phyloP scores from a whole-genome alignment of 192 early-diverging fungal species.

The Entomortierella lignicola region DNA sequence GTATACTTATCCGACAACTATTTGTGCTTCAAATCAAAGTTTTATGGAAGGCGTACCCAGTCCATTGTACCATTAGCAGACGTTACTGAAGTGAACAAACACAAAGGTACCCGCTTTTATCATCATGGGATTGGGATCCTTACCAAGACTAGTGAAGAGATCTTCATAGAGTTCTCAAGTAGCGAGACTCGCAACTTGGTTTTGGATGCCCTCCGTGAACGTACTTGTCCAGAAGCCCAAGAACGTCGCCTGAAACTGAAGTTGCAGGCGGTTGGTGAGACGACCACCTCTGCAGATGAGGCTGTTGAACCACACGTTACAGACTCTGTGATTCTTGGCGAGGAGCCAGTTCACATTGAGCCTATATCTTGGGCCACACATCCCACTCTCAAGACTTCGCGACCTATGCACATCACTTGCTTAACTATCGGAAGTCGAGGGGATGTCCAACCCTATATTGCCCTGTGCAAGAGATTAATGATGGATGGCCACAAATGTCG shows the following conservation, averaged over 20 bases:
- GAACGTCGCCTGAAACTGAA: constrained; percentile 23
- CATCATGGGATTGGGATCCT: constrained; percentile 61
- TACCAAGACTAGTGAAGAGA: constrained; percentile 61
- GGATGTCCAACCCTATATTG: constrained; percentile 80
- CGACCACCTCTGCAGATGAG: constrained; percentile 33
- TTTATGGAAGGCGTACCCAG: constrained; percentile 62
- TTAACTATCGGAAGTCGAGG: constrained; percentile 81
- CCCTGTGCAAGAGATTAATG: constrained; percentile 73
- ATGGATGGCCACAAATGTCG: constrained; percentile 71
- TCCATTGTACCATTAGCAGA: constrained; percentile 70
- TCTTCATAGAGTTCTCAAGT: constrained; percentile 69
- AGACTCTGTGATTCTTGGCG: constrained; percentile 39
- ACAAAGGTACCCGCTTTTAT: constrained; percentile 52
- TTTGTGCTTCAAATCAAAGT: constrained; percentile 70
- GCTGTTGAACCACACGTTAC: constrained; percentile 25
- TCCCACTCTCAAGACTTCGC: constrained; percentile 47
- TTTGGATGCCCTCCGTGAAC: constrained; percentile 30
- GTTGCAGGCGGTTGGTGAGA: constrained; percentile 30
- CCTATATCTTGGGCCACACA: constrained; percentile 31
- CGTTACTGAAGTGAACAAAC: constrained; percentile 58
- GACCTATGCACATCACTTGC: constrained; percentile 70
- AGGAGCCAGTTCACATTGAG: constrained; percentile 48
- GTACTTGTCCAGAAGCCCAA: constrained; percentile 30
- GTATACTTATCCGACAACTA: constrained; percentile 72
- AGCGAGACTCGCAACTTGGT: constrained; percentile 41